Evolutionary conservation across 176 grass and related monocot species (phyloP), one percentile per base, ranked within the genome.

Genomic region (Oryza meridionalis): DNA sequence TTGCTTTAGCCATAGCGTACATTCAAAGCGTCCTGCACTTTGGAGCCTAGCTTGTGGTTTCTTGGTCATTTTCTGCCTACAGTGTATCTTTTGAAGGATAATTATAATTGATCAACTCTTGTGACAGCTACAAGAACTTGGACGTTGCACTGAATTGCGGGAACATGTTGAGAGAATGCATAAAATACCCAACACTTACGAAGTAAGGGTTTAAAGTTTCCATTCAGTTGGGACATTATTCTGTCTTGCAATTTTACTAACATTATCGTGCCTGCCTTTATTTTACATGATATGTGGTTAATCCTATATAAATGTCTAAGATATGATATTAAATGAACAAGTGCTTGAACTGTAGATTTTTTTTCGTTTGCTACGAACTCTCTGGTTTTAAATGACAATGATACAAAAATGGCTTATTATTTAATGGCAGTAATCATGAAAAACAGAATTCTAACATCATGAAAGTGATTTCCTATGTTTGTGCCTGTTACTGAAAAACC

Each of bases 111-210:
- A 43, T 32, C 37, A 72, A 75, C 49, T 80, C 76, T 87, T 86
- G 27, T 61, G 79, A 78, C 87, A 94, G 93, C 83, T 94, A 94
- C 69, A 94, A 90, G 64, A 94, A 94, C 82, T 88, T 89, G 72
- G 93, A 94, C 50, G 80, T 94, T 94, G 93, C 93, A 78, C 76
- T 90, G 75, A 94, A 86, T 70, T 94, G 87, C 78, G 90, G 93
- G 64, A 92, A 70, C 77, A 94, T 94, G 87, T 76, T 94, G 93
- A 86, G 90, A 89, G 93, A 94, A 75, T 94, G 93, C 77, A 90
- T 92, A 65, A 94, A 94, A 31, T 89, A 94, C 83, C 87, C 90
- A 77, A 83, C 89, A 67, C 87, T 94, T 80, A 85, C 92, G 37
- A 94, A 90, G 92, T 94, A 92, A 94, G 87, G 29, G 45, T 33